Evolutionary conservation across 306 rosid species (phyloP).

Genomic region (Glycyrrhiza uralensis): DNA sequence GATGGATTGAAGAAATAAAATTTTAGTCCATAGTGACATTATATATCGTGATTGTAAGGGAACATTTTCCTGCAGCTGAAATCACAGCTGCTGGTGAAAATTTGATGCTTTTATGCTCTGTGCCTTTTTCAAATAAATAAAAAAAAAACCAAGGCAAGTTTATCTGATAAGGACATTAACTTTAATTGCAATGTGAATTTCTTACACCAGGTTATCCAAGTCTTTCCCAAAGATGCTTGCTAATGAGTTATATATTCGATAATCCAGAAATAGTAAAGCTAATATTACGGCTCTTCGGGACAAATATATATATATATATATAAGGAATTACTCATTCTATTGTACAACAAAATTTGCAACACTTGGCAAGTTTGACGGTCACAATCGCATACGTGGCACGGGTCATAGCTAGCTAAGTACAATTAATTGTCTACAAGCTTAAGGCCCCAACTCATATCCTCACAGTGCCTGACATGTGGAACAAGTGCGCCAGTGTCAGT

Average conservation of each 20-base stretch:
- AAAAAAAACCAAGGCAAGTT: too few relatives aligned
- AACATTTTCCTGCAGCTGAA: background rate
- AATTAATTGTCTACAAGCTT: slow-evolving; percentile 47
- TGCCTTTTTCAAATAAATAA: background rate
- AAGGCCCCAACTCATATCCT: slow-evolving; percentile 90
- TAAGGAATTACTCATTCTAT: slow-evolving; percentile 10
- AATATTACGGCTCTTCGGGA: background rate
- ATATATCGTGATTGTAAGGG: too few relatives aligned
- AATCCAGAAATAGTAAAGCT: too few relatives aligned
- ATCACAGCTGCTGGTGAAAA: background rate
- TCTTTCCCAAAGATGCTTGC: too few relatives aligned
- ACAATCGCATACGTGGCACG: slow-evolving; percentile 6
- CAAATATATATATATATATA: background rate
- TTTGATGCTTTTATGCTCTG: background rate
- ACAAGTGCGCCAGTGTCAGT: slow-evolving; percentile 58
- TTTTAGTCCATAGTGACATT: too few relatives aligned
- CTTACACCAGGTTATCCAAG: too few relatives aligned
- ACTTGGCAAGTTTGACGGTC: background rate
- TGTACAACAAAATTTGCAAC: slow-evolving; percentile 33
- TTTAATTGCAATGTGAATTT: too few relatives aligned
- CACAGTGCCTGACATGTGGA: slow-evolving; percentile 72
- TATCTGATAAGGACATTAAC: too few relatives aligned
- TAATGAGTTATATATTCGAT: too few relatives aligned
- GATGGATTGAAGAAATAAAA: background rate
- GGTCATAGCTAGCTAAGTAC: background rate